Percentiles rank a stretch among this genome's conserved stretches.
These are phyloP conservation scores for Ganoderma sp. DNA, from an alignment of 1,284 basidiomycete genomes.

Conservation along the genomic window DNA sequence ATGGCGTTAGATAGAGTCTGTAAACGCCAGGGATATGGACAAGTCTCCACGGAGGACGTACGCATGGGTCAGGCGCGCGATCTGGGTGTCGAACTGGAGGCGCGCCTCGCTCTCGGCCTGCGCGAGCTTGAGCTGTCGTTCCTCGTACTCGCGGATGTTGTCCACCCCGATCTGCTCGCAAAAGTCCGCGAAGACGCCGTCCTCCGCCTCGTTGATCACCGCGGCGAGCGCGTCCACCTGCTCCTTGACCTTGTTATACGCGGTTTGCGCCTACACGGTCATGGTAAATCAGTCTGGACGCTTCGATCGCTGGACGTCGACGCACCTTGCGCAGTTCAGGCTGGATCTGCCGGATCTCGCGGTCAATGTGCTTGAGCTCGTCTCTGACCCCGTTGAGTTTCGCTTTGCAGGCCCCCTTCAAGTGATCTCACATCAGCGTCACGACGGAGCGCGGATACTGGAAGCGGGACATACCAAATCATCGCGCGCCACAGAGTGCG, in stretches of 20 bases:
- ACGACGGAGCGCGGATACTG: background rate
- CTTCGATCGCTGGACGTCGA: too few species aligned
- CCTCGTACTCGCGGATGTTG: conserved; percentile 95
- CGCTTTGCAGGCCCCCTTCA: conserved; percentile 66
- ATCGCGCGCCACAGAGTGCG: conserved; percentile 75
- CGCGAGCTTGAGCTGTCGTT: conserved; percentile 86
- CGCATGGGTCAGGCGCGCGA: conserved; percentile 89
- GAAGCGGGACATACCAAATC: conserved; percentile 67
- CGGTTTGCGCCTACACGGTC: conserved; percentile 53
- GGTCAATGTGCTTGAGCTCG: conserved; percentile 79
- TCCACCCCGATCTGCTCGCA: conserved; percentile 82
- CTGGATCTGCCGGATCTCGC: conserved; percentile 67
- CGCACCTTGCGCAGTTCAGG: conserved; percentile 73
- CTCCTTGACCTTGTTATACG: conserved; percentile 57
- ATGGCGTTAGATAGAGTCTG: too few species aligned
- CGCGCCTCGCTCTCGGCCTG: conserved; percentile 88
- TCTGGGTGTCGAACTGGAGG: conserved; percentile 86
- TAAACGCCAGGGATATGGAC: too few species aligned
- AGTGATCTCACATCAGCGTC: background rate
- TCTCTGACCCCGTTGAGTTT: conserved; percentile 76
- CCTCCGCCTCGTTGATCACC: conserved; percentile 80
- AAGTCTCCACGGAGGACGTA: conserved; percentile 46
- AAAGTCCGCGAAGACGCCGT: conserved; percentile 80
- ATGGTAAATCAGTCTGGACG: conserved; percentile 5
- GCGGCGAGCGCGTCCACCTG: conserved; percentile 64